phyloP scores from a whole-genome alignment of 768 basidiomycete genomes.

The Pleurotus djamor region DNA sequence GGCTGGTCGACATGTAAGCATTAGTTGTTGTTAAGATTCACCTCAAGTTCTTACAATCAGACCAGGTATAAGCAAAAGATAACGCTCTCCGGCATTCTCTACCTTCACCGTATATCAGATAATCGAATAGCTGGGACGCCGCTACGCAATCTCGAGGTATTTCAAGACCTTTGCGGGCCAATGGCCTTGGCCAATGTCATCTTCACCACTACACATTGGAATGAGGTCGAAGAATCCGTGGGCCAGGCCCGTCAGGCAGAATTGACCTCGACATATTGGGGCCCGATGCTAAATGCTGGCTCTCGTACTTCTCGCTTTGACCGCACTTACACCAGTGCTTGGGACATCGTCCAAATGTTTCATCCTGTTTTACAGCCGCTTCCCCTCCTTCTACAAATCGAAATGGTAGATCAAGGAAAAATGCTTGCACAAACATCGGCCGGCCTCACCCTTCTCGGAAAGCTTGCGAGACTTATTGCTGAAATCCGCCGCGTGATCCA shows the following conservation, averaged over 20 bases:
- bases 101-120: constrained; percentile 43
- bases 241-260: background rate
- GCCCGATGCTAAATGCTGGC: constrained; percentile 1
- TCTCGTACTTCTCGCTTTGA: constrained; percentile 1
- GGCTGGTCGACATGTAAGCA: no score
- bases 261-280: background rate
- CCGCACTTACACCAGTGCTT: background rate
- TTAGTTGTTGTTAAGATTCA: no score
- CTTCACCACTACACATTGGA: constrained; percentile 6
- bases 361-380: background rate
- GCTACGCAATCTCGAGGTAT: constrained; percentile 42
- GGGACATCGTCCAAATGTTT: constrained; percentile 4
- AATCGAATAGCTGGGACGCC: constrained; percentile 37
- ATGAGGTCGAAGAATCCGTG: background rate
- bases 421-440: background rate
- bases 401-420: constrained; percentile 7
- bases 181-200: constrained; percentile 4
- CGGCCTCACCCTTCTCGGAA: background rate
- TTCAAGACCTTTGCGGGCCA: constrained; percentile 43
- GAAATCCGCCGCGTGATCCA: no score
- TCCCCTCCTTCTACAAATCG: background rate
- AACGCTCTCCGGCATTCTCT: constrained; percentile 36
- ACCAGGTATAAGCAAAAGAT: constrained; percentile 20
- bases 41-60: no score
- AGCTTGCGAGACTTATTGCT: no score